Base-by-base conservation (phyloP, 176 grass and related monocot species). In the Oryza meyeriana region DNA sequence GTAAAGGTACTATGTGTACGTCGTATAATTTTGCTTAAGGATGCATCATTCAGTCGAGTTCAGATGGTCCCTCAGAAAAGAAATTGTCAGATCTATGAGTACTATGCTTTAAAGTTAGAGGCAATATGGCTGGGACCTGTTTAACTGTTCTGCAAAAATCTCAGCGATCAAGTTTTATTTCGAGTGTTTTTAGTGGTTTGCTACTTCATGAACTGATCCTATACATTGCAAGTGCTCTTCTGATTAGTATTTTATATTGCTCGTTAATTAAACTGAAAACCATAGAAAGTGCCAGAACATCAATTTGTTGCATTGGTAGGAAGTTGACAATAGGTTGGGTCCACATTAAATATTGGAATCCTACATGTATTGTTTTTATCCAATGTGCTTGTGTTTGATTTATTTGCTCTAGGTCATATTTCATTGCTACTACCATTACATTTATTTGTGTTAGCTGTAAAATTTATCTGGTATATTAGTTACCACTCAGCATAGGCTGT, bases 361-460 rank as follows among this genome's bases (percentile, higher is more conserved):
- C 33, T 62, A 31, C 61, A 32, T 64, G 74, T 18, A 25, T 41
- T 85, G 12, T 65, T 78, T 39, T n/a, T 18, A 66, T 26, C 31
- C n/a, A 59, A 36, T 65, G 22, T 59, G 16, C 27, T 27, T 30
- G 10, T 57, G 10, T 79, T 83, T 20, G 34, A 76, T 64, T 74
- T 64, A 69, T 70, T 64, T 77, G 26, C 32, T 35, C 6, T 52
- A 71, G 63, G 24, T 77, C 65, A 40, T 64, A 64, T 71, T 72
- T 30, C 44, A 65, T 41, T 42, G 65, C 22, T 66, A 64, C 12
- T 6, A 11, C 6, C 4, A 3, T 68, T 68, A n/a, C n/a, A 47
- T 74, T 74, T 74, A 67, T 88, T 78, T 78, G 20, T 88, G 8
- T 58, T 73, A 66, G 2, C 71, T 84, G 50, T 48, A 80, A 71